Conservation (phyloP, 495 filamentous ascomycete genomes). For the Tuber magnatum region DNA sequence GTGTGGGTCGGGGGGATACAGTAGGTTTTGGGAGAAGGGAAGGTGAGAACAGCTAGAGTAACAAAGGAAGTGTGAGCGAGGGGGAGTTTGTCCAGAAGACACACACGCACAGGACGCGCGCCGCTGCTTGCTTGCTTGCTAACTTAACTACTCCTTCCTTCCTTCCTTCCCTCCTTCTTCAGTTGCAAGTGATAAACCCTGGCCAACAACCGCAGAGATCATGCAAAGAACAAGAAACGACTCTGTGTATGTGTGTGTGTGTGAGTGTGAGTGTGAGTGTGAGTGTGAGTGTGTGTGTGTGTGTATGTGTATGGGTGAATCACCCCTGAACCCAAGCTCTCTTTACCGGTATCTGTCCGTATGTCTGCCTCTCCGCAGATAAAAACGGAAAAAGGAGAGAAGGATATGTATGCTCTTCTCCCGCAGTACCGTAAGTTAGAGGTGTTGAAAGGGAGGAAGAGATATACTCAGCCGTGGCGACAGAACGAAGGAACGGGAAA, state of each 20-base stretch:
- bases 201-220: background rate
- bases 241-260: background rate
- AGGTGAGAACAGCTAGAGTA: background rate
- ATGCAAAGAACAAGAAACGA: background rate
- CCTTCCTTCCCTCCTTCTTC: background rate
- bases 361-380: background rate
- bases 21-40: background rate
- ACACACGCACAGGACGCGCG: background rate
- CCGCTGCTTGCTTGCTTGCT: background rate
- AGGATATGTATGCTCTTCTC: background rate
- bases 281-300: background rate
- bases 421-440: constrained; percentile 1
- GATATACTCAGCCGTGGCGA: background rate
- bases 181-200: background rate
- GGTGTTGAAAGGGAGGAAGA: background rate
- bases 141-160: background rate
- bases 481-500: background rate
- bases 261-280: too few species aligned
- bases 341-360: background rate
- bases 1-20: background rate
- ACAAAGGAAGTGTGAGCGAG: constrained; percentile 2
- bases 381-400: background rate
- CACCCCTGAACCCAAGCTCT: constrained; percentile 1
- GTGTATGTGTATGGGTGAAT: background rate
- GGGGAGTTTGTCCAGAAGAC: background rate